Base-by-base conservation (phyloP, 352 stramenopile species). In the Globisporangium orthogonon region DNA sequence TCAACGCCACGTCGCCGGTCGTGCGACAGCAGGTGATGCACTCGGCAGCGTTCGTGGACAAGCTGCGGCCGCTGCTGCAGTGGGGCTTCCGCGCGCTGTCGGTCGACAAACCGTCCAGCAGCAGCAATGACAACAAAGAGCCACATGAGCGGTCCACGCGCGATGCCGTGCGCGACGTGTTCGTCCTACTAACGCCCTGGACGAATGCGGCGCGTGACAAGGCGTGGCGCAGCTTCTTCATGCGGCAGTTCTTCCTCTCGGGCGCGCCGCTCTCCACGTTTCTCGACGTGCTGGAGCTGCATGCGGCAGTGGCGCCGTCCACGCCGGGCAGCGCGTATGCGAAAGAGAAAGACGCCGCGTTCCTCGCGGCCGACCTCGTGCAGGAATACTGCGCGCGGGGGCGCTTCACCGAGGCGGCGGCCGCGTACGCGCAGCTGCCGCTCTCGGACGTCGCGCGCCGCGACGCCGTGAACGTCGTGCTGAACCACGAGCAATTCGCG, bases 171-270 rank as follows among this genome's bases (percentile, higher is more conserved):
- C 50, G 61, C 46, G 58, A 64, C 31, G 57, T 83, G 35, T 76
- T 83, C 43, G n/a, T 57, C 15, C 61, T 62, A 48, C 65, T 88
- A 31, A 62, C 68, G 58, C 71, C 71, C 6, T 78, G 76, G 67
- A 68, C 65, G 37, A 88, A 88, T 56, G 81, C 81, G 64, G 65
- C 67, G 33, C 53, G 58, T 43, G 55, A 63, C 51, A 52, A 63
- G 48, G 53, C 78, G 50, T 88, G 78, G 78, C 66, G 70, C 15
- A 71, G 76, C 48, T 88, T 83, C 60, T 86, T 78, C 61, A 70
- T 75, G 39, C 73, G 78, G 23, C 76, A 83, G 53, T 88, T 88
- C 54, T 82, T 86, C 48, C 60, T 88, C 4, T 78, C 73, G 0
- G 54, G 58, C 9, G 72, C 75, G 41, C 75, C 75, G 10, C 53